These are phyloP conservation scores for Penicillium dipodomyicola DNA, from an alignment of 495 filamentous ascomycete species.

Conservation along the genomic window DNA sequence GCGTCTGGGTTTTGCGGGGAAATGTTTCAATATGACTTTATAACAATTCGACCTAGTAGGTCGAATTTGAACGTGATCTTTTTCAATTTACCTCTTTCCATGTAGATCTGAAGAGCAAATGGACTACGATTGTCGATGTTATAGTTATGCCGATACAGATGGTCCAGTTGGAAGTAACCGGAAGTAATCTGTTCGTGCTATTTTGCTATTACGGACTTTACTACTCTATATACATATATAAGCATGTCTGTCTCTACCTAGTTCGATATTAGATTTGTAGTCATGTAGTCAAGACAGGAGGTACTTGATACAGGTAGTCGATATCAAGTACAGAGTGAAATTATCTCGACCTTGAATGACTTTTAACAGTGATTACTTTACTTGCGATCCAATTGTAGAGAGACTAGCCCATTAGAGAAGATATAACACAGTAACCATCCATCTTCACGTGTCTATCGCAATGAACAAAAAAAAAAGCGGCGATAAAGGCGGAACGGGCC, in stretches of 20 bases:
- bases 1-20: conserved; percentile 39
- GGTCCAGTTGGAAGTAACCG: background rate
- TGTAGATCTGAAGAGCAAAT: background rate
- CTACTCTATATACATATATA: background rate
- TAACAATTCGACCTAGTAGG: conserved; percentile 6
- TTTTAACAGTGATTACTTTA: background rate
- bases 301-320: background rate
- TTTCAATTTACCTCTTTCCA: background rate
- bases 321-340: background rate
- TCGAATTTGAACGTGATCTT: conserved; percentile 6
- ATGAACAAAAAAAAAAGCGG: background rate
- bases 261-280: background rate
- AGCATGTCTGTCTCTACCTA: background rate
- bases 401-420: background rate
- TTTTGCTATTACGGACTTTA: background rate
- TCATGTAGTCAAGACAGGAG: background rate
- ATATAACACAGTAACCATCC: background rate
- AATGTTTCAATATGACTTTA: conserved; percentile 18
- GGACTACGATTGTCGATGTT: background rate
- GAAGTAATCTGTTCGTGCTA: background rate
- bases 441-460: background rate
- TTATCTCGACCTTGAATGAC: background rate
- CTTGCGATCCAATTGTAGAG: background rate
- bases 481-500: conserved; percentile 10
- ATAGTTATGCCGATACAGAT: background rate